These are phyloP conservation scores for Cyberlindnera amylophila DNA, from an alignment of 805 yeast species.

Conservation along the genomic window DNA sequence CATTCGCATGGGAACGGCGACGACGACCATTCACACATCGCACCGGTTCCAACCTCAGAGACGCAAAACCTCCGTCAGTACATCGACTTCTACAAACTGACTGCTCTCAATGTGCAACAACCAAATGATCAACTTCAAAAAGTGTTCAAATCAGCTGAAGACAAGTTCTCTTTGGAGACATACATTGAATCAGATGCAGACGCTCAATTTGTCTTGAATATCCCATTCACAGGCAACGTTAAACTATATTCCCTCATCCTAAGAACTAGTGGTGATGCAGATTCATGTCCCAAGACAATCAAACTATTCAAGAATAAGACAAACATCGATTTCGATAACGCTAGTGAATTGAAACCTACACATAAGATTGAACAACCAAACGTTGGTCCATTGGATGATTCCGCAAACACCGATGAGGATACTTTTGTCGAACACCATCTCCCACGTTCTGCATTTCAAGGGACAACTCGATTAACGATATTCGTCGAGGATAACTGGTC, in stretches of 20 bases:
- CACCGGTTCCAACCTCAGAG: slow-evolving; percentile 68
- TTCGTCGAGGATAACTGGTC: slow-evolving; percentile 67
- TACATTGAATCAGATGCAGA: slow-evolving; percentile 70
- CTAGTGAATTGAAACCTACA: slow-evolving; percentile 44
- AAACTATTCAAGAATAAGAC: slow-evolving; percentile 69
- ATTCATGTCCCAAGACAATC: slow-evolving; percentile 64
- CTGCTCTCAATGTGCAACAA: slow-evolving; percentile 60
- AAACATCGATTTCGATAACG: slow-evolving; percentile 69
- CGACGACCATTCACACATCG: slow-evolving; percentile 31
- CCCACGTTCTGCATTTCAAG: slow-evolving; percentile 71
- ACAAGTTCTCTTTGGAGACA: slow-evolving; percentile 45
- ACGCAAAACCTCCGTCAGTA: slow-evolving; percentile 63
- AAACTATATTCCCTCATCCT: slow-evolving; percentile 71
- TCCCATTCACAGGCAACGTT: slow-evolving; percentile 78
- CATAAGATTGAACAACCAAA: slow-evolving; percentile 61
- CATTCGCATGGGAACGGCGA: slow-evolving; percentile 16
- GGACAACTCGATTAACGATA: slow-evolving; percentile 61
- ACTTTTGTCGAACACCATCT: slow-evolving; percentile 77
- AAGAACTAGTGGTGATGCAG: slow-evolving; percentile 54
- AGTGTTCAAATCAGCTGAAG: slow-evolving; percentile 47
- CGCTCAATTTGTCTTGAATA: slow-evolving; percentile 67
- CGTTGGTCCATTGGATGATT: slow-evolving; percentile 51
- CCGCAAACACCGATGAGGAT: slow-evolving; percentile 35
- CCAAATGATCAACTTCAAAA: slow-evolving; percentile 41
- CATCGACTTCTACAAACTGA: slow-evolving; percentile 56